A percentile compares a stretch with the other conserved stretches of the same genome.
phyloP scores from a whole-genome alignment of 2,329 filamentous ascomycete genomes.

The Colletotrichum sp. region DNA sequence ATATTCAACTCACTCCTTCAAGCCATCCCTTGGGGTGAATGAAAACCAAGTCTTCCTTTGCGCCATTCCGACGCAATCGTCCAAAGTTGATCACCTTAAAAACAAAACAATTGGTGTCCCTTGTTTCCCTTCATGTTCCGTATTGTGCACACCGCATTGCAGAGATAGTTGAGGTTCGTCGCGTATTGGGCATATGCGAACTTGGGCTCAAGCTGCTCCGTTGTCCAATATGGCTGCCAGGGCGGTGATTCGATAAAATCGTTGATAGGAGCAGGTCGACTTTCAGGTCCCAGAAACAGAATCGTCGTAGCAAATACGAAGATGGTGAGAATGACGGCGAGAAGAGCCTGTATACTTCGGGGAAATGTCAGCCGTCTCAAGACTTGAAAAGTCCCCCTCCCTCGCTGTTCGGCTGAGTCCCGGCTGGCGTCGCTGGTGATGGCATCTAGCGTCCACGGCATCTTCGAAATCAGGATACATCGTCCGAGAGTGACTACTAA shows the following conservation, averaged over 20 bases:
- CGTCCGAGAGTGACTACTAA: fast-evolving
- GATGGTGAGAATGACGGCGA: not conserved
- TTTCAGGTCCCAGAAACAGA: not conserved
- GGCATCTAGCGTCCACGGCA: not conserved
- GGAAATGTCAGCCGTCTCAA: not conserved
- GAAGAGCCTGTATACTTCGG: not conserved
- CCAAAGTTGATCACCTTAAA: slow-evolving; percentile 50
- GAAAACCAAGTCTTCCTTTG: slow-evolving; percentile 47
- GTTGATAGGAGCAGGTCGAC: not conserved
- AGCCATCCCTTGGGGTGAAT: slow-evolving; percentile 41
- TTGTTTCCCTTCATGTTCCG: fast-evolving
- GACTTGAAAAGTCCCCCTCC: not conserved
- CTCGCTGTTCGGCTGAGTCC: not conserved
- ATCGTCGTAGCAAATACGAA: not conserved
- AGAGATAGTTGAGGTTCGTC: slow-evolving; percentile 49
- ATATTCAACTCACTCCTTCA: not conserved
- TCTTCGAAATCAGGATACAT: not conserved
- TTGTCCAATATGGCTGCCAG: not conserved
- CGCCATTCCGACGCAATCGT: slow-evolving; percentile 42
- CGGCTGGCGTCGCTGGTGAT: not conserved
- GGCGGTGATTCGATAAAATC: not conserved
- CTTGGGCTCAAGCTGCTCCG: slow-evolving; percentile 16
- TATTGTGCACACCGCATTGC: slow-evolving; percentile 39
- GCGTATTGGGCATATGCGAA: slow-evolving; percentile 56
- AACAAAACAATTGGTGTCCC: not conserved